Evolutionary conservation across 1,284 basidiomycete genomes (phyloP), one percentile per base, ranked within the genome.

Genomic region (Leccinum pseudoinsigne): DNA sequence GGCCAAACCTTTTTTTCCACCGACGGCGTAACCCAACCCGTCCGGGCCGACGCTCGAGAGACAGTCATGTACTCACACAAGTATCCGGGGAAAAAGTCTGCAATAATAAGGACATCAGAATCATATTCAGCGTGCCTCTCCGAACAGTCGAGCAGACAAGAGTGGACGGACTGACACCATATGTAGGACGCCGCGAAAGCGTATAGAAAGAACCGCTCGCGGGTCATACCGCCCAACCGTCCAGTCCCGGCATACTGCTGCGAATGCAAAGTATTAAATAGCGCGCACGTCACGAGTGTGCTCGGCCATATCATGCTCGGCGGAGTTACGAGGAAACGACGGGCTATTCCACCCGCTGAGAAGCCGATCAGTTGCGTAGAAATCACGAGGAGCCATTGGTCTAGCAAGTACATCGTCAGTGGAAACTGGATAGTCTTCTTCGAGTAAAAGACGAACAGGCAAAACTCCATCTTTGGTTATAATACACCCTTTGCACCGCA

Each of bases 211-310:
- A 85, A 88, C 26, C 78, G 73, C 68, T 80, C 78, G 62, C 84
- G 72, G 47, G 80, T 79, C 58, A 86, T 79, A 53, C 80, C 80
- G 4, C 74, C 74, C 16, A 74, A 71, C 31, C 68, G 74, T 6
- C 75, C 77, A 16, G 70, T 71, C 47, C 85, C 84, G 10, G 81
- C 78, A 62, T 80, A 81, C 54, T 76, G 70, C 62, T 85, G 82
- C 10, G 82, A 82, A 67, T 84, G 83, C 2, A 84, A 74, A 6
- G 82, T 83, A 64, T 84, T 84, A 71, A 85, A 81, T 53, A 85
- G 74, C 4, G 83, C 82, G 45, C 80, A 80, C 51, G 71, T 76
- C 12, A 84, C 81, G 5, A 85, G 74, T 61, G 80, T 82, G 47
- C 78, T 73, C 2, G 84, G 84, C 84, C 84, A 86, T 65, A 86